Percentiles rank a stretch among this genome's conserved stretches.
Conservation (phyloP, 805 yeast genomes). For the Candida chauliodis region DNA sequence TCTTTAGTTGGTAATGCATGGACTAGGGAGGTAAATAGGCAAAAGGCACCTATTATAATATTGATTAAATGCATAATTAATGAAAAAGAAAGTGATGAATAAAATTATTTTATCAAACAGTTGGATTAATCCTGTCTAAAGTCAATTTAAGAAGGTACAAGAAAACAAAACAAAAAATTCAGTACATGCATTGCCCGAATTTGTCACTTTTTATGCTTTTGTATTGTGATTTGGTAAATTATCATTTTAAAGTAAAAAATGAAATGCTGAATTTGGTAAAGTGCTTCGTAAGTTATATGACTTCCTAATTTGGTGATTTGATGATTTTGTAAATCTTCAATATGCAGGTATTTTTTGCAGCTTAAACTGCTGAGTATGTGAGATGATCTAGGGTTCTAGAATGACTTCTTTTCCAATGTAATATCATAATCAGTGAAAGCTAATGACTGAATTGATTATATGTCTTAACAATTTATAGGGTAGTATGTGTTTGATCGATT, state of each 20-base stretch:
- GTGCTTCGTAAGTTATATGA: background rate
- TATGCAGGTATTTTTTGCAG: background rate
- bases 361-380: no score
- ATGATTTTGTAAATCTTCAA: background rate
- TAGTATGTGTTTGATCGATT: no score
- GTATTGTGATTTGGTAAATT: background rate
- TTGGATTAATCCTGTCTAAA: background rate
- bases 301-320: constrained; percentile 1
- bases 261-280: background rate
- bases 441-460: no score
- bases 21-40: constrained; percentile 2
- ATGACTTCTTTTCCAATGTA: no score
- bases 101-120: background rate
- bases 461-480: no score
- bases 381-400: no score
- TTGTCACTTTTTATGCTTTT: no score
- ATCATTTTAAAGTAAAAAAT: background rate
- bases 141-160: constrained; percentile 2
- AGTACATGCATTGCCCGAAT: no score
- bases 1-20: constrained; percentile 13
- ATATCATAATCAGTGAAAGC: no score
- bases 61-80: constrained; percentile 3
- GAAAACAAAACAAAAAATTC: background rate
- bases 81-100: constrained; percentile 3
- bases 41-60: background rate